These are phyloP conservation scores for Pythium biforme DNA, from an alignment of 352 stramenopile genomes.

Conservation along the genomic window DNA sequence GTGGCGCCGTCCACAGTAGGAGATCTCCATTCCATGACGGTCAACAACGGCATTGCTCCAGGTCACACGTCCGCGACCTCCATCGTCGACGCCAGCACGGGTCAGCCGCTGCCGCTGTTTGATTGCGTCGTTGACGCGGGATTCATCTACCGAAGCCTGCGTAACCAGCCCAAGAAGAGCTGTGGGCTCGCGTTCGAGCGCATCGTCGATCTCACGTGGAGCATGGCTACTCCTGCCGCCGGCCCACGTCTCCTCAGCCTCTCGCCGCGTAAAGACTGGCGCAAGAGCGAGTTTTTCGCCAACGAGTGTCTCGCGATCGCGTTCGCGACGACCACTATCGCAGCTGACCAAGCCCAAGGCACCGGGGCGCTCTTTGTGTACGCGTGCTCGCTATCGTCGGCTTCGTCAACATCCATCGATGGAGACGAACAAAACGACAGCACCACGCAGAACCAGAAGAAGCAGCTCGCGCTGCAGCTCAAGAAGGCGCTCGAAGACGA, in stretches of 20 bases:
- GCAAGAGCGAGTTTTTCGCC: slow-evolving; percentile 54
- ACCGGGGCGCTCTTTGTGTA: slow-evolving; percentile 16
- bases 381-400: background rate
- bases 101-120: slow-evolving; percentile 6
- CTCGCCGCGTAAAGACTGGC: slow-evolving; percentile 62
- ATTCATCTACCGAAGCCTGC: slow-evolving; percentile 51
- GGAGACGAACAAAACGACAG: background rate
- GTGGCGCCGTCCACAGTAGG: background rate
- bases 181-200: slow-evolving; percentile 39
- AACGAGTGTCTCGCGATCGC: slow-evolving; percentile 23
- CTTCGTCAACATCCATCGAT: background rate
- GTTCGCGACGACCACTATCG: slow-evolving; percentile 6
- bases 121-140: slow-evolving; percentile 49
- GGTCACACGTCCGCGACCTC: background rate
- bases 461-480: slow-evolving; percentile 18
- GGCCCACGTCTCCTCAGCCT: slow-evolving; percentile 35
- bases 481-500: slow-evolving; percentile 17
- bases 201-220: slow-evolving; percentile 24
- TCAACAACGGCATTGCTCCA: background rate
- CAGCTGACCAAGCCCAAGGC: background rate
- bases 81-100: background rate
- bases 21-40: background rate
- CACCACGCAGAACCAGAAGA: slow-evolving; percentile 13
- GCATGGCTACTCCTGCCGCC: slow-evolving; percentile 3
- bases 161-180: slow-evolving; percentile 40